Evolutionary conservation across 1,284 basidiomycete species (phyloP).

Genomic region (Quambalaria eucalypti): DNA sequence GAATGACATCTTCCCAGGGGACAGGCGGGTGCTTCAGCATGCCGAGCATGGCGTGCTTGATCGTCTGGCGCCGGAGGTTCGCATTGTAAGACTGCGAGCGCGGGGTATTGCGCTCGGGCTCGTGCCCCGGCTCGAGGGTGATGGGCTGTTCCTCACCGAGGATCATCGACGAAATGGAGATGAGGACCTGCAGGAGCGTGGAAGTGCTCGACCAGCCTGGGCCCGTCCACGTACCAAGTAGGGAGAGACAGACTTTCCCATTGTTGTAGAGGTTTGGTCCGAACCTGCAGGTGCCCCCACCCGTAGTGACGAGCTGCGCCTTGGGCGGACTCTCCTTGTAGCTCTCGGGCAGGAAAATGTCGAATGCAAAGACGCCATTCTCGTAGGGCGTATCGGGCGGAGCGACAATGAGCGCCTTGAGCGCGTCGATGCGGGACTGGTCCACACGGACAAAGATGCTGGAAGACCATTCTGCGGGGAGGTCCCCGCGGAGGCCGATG

Average conservation of each 20-base stretch:
- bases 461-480: neutral
- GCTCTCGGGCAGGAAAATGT: slow-evolving; percentile 74
- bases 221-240: slow-evolving; percentile 61
- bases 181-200: slow-evolving; percentile 65
- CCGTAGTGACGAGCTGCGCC: slow-evolving; percentile 85
- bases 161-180: slow-evolving; percentile 90
- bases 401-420: slow-evolving; percentile 79
- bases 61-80: slow-evolving; percentile 7
- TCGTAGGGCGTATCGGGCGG: slow-evolving; percentile 70
- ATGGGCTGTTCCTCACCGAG: slow-evolving; percentile 68
- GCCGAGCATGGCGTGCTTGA: slow-evolving; percentile 57
- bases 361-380: slow-evolving; percentile 56
- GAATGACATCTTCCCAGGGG: slow-evolving; percentile 70
- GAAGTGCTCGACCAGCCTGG: slow-evolving; percentile 84
- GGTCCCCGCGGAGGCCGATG: slow-evolving; percentile 68
- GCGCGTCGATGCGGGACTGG: slow-evolving; percentile 52
- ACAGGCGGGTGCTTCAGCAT: slow-evolving; percentile 71
- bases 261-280: slow-evolving; percentile 85
- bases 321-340: slow-evolving; percentile 72
- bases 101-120: neutral
- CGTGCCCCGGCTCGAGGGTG: slow-evolving; percentile 65
- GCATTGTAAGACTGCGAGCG: neutral
- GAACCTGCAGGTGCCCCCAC: slow-evolving; percentile 76
- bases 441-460: slow-evolving; percentile 1
- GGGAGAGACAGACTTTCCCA: slow-evolving; percentile 79